Evolutionary conservation across 352 stramenopile genomes (phyloP).

Genomic region (Phytopythium ostracodes): DNA sequence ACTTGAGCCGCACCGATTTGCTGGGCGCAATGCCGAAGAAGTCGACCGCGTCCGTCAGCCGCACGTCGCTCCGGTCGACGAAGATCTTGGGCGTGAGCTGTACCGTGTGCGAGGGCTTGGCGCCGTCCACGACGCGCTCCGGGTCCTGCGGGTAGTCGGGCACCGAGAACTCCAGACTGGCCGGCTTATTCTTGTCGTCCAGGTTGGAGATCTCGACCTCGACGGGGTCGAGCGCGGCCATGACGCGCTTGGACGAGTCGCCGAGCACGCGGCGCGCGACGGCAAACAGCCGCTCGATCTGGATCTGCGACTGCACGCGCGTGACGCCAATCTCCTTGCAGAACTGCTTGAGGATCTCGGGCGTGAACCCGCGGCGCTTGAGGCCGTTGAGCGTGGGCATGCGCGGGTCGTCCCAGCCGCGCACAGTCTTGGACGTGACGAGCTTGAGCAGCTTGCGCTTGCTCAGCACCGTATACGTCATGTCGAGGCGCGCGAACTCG

Average conservation of each 20-base stretch:
- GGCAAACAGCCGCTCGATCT: slow-evolving; percentile 77
- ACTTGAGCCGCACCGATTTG: slow-evolving; percentile 97
- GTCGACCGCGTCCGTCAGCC: slow-evolving; percentile 58
- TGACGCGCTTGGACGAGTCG: slow-evolving; percentile 70
- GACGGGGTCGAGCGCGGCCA: slow-evolving; percentile 77
- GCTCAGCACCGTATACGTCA: slow-evolving; percentile 98
- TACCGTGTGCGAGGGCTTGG: slow-evolving; percentile 54
- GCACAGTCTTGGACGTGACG: slow-evolving; percentile 91
- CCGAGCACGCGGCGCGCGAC: slow-evolving; percentile 68
- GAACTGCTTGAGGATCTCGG: slow-evolving; percentile 85
- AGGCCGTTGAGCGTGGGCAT: slow-evolving; percentile 97
- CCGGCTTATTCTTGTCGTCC: slow-evolving; percentile 20
- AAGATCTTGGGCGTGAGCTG: slow-evolving; percentile 58
- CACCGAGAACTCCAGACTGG: slow-evolving; percentile 40
- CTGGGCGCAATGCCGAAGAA: slow-evolving; percentile 95
- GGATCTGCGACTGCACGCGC: slow-evolving; percentile 82
- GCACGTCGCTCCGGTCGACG: slow-evolving; percentile 73
- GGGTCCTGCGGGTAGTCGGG: slow-evolving; percentile 74
- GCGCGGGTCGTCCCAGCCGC: slow-evolving; percentile 93
- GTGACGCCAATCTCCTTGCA: slow-evolving; percentile 87
- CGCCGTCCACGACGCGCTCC: slow-evolving; percentile 37
- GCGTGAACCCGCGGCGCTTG: slow-evolving; percentile 79
- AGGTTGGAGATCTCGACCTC: slow-evolving; percentile 76
- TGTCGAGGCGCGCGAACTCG: slow-evolving; percentile 95
- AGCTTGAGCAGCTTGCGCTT: slow-evolving; percentile 99